Base-by-base conservation (phyloP, 352 stramenopile species). In the Globisporangium irregulare region DNA sequence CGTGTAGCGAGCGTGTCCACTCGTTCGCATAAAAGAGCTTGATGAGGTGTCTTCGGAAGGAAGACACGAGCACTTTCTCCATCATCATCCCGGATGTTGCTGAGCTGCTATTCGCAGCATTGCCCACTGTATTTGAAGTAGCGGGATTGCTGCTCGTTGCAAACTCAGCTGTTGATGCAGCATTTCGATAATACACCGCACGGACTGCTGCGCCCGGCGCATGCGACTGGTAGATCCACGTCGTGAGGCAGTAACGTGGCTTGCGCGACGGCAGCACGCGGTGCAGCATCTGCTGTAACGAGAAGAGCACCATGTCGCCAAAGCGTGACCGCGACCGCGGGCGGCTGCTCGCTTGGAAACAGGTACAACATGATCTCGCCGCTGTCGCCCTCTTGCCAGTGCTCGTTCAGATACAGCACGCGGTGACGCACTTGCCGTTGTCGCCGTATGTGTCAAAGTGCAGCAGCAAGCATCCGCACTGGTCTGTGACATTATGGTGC, bases 381-480 rank as follows among this genome's bases (percentile, higher is more conserved):
- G 36, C 87, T 85, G 62, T 97, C 81, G 2, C 86, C 87, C 24
- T 76, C 46, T 14, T 70, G n/a, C 90, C 90, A 97, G 9, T 78
- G 22, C 2, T 91, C 84, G 66, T 95, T 97, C 59, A 97, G 74
- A 69, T 95, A 97, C 15, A 95, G 64, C 57, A 97, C 4, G 82
- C 86, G 1, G 86, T 96, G 62, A 97, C 67, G 60, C 83, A 90
- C 73, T 94, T 95, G 9, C 88, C 88, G 36, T 85, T 85, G 62
- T 97, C 81, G 1, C 86, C 87, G 61, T 92, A 93, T 36, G 87
- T 86, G 70, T 97, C 87, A 53, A 92, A 95, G 62, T 97, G 89
- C 74, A 91, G 78, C 0, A 87, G 87, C 62, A 97, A 95, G 69
- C 87, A 95, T 1, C 86, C 4, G 27, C 27, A 29, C 4, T 29